Base-by-base conservation (phyloP, 2,329 filamentous ascomycete genomes). In the Fusarium denticulatum region DNA sequence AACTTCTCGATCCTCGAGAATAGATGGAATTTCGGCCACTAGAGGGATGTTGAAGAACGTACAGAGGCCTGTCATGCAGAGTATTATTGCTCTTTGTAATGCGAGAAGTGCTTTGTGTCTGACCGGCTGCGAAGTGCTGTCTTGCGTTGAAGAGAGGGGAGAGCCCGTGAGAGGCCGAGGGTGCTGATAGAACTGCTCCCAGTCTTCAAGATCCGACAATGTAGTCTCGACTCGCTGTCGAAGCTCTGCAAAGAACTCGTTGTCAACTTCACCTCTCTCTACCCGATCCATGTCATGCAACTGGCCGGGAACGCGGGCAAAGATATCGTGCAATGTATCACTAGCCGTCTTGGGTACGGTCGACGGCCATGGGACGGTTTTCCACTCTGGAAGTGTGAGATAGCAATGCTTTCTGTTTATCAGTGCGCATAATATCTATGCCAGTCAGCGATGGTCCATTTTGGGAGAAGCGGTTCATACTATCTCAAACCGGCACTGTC, bases 401-500 rank as follows among this genome's bases (percentile, higher is more conserved):
- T 60, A 70, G 20, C 67, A 70, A 15, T 71, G 53, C 3, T 40
- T 24, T 4, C 67, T 62, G 4, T 50, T 65, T 6, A 70, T 50
- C 5, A 70, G 30, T 6, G 67, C 22, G 6, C 67, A 70, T 0
- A 67, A 20, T 20, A 71, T 71, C 67, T 70, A 16, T 7, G 0
- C 0, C 5, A n/a, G 59, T 69, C 22, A 69, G 59, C 8, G 4
- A 3, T 9, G 3, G 1, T 14, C 9, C 4, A 0, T 14, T 2
- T 1, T 3, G 11, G 10, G 6, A 18, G 3, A 3, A 1, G 7
- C 0, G 16, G 5, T 1, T 4, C 67, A 7, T 67, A 70, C 67
- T 28, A 70, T 71, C 28, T 70, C 67, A 18, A 70, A 70, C 0
- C 67, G 67, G 18, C 67, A 70, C 28, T 70, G 67, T 3, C 67